Percentiles rank a stretch among this genome's conserved stretches.
Conservation (phyloP, 345 rosid species). For the Rhodamnia argentea region DNA sequence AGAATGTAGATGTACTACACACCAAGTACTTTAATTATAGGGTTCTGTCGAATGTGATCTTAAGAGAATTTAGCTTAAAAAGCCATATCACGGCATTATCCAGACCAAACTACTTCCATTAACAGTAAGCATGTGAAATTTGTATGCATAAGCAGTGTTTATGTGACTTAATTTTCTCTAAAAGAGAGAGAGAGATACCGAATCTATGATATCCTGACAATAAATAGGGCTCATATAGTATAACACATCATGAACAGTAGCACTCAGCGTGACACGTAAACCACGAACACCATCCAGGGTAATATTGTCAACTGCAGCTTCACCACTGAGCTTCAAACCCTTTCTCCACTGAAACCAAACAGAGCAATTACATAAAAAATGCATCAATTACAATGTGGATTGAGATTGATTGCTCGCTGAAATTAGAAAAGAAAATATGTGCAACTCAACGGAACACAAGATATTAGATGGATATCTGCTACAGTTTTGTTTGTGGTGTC, state of each 20-base stretch:
- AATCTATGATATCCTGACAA: conserved; percentile 84
- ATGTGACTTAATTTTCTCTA: background rate
- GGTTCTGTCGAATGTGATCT: background rate
- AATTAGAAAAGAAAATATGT: background rate
- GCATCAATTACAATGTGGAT: background rate
- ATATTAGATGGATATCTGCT: background rate
- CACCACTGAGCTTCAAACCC: conserved; percentile 95
- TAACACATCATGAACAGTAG: conserved; percentile 92
- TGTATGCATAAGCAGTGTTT: background rate
- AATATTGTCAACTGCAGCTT: conserved; percentile 85
- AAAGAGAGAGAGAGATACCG: conserved; percentile 35
- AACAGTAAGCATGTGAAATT: background rate
- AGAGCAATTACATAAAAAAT: background rate
- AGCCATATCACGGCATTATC: background rate
- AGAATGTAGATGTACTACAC: background rate
- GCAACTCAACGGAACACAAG: background rate
- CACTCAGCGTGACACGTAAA: conserved; percentile 78
- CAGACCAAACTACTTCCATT: background rate
- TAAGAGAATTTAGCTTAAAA: background rate
- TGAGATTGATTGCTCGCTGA: background rate
- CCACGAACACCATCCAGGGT: conserved; percentile 95
- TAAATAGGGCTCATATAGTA: conserved; percentile 98
- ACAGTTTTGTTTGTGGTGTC: background rate
- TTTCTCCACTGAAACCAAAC: conserved; percentile 75
- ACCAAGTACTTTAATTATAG: background rate